These are phyloP conservation scores for Cladosporium austrohemisphaericum DNA, from an alignment of 2,329 filamentous ascomycete genomes.

Conservation along the genomic window DNA sequence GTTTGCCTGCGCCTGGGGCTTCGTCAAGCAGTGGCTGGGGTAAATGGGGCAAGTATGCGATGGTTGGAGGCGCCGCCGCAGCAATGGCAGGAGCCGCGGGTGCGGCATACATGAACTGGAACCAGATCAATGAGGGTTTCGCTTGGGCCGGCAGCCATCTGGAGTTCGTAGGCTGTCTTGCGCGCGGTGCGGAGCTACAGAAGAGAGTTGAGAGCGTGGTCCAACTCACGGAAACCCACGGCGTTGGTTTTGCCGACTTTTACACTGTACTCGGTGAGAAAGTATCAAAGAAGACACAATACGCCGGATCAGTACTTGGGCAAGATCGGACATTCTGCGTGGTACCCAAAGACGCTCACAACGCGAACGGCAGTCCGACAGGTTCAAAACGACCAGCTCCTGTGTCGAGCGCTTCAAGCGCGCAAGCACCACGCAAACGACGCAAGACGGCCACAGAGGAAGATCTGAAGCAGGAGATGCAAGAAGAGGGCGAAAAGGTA, in stretches of 20 bases:
- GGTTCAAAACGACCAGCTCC: conserved; percentile 25
- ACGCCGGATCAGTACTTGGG: conserved; percentile 58
- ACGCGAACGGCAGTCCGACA: conserved; percentile 22
- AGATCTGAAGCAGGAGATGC: conserved; percentile 30
- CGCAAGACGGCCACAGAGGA: conserved; percentile 21
- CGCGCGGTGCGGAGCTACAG: conserved; percentile 76
- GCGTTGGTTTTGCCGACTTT: conserved; percentile 76
- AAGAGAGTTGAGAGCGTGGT: conserved; percentile 67
- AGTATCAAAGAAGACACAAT: conserved; percentile 46
- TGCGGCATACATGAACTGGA: conserved; percentile 80
- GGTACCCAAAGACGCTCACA: conserved; percentile 57
- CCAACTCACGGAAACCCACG: conserved; percentile 60
- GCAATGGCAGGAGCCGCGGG: conserved; percentile 78
- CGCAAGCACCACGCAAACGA: conserved; percentile 20
- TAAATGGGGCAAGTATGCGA: conserved; percentile 77
- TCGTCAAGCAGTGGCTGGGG: conserved; percentile 57
- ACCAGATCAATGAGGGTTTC: conserved; percentile 72
- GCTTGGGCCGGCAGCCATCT: conserved; percentile 85
- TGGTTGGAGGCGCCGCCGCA: conserved; percentile 77
- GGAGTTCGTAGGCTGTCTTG: conserved; percentile 87
- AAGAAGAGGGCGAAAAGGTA: conserved; percentile 31
- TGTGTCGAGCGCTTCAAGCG: conserved; percentile 12
- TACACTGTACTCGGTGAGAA: conserved; percentile 78
- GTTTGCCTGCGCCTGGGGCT: conserved; percentile 24
- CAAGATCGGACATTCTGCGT: conserved; percentile 85